Base-by-base conservation (phyloP, 495 filamentous ascomycete genomes). In the Pyrenula aspistea region DNA sequence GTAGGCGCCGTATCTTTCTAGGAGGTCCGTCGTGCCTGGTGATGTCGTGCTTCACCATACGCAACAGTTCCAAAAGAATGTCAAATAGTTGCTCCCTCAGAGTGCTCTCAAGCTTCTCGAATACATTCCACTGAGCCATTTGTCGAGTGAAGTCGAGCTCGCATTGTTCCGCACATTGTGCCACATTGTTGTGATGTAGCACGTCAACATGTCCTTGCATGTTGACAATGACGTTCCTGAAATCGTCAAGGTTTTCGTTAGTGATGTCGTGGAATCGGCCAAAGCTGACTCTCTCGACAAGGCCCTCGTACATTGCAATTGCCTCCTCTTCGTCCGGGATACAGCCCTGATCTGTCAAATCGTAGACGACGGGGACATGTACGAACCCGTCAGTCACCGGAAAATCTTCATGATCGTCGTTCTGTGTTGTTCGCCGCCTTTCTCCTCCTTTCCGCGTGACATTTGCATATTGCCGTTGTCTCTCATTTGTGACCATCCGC, bases 401-500 rank as follows among this genome's bases (percentile, higher is more conserved):
- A 24, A 67, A 62, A 24, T 63, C 25, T 19, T 65, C 66, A 47
- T 67, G 65, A 47, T 71, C 59, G 21, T 63, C 65, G 2, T 77
- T 73, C 12, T 74, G 69, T 8, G 67, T 71, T 58, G 70, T 77
- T 53, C 69, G 50, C 19, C 22, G n/a, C n/a, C 50, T 52, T 8
- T 52, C 50, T 52, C 66, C 67, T 42, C 71, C 69, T 59, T 77
- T 81, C 20, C 81, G 68, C 2, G 78, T 79, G 61, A 81, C 77
- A 19, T 81, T 70, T 0, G 82, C 82, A 66, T 85, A 85, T 59
- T 75, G 74, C 23, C 82, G 67, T 62, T 85, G 82, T 15, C 80
- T 67, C 60, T 84, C 82, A 60, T 85, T 85, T 21, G 81, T 84
- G 1, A 84, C 79, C 80, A 84, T 83, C 25, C 81, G 67, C 53